Base-by-base conservation (phyloP, 257 asterid genomes). In the Avicennia marina region DNA sequence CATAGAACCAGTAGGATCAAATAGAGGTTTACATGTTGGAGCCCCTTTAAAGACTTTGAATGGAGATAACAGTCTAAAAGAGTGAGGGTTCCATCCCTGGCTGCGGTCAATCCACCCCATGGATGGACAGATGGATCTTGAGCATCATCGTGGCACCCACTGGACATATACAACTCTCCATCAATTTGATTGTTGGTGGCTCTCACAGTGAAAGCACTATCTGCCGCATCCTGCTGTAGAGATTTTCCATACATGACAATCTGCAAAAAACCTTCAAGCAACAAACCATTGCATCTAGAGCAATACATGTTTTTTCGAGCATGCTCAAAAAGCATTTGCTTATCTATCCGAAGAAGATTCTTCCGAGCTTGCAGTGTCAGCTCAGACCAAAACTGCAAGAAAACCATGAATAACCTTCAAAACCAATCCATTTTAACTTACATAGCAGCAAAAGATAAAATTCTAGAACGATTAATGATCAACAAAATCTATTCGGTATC, bases 251-350 rank as follows among this genome's bases (percentile, higher is more conserved):
- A 84, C 87, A 86, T 77, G 68, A 82, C 86, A 86, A 89, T 89
- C 80, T 89, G 97, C 75, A 75, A 36, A 67, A 80, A 93, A 62
- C 86, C 97, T 82, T 93, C 99, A 46, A 93, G 96, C 71, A 93
- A 65, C 77, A 93, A 79, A 6, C 97, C 97, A 18, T 93, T 86
- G 93, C 99, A 93, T 72, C 99, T 79, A 41, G 99, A 89, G 66
- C 99, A 93, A 70, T 93, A 93, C 96, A 79, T 86, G 76, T 86
- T 89, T 78, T 93, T 93, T 56, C 97, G 95, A 57, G 99, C 96
- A 64, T 89, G 96, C 75, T 93, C 96, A 40, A 93, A 89, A 54
- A 93, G 79, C 31, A 75, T 84, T 72, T 84, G 97, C 81, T 89
- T 93, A 76, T 93, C 94, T 53, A 84, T 77, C 83, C 84, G 84